Evolutionary conservation across 1,284 basidiomycete species (phyloP).

Genomic region (Ustilago bromivora): DNA sequence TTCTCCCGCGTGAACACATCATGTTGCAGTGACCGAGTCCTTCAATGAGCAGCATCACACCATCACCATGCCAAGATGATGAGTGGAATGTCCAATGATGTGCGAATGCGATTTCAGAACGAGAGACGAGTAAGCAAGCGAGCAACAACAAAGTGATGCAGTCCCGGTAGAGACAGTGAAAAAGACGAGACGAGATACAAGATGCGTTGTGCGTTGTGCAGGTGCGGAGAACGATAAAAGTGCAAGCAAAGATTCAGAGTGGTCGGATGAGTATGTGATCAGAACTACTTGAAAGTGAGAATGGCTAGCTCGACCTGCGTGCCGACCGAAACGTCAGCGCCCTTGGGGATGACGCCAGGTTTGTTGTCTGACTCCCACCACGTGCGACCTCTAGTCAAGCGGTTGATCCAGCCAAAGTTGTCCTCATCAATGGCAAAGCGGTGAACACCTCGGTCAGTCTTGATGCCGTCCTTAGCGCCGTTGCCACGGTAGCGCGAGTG

Average conservation of each 20-base stretch:
- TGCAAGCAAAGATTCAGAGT: background rate
- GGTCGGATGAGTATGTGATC: background rate
- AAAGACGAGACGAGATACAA: slow-evolving; percentile 11
- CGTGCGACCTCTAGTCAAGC: slow-evolving; percentile 28
- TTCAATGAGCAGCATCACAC: background rate
- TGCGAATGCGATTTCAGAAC: slow-evolving; percentile 3
- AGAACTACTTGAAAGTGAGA: slow-evolving; percentile 39
- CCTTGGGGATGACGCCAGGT: slow-evolving; percentile 20
- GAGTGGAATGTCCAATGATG: slow-evolving; percentile 2
- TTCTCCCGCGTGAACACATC: background rate
- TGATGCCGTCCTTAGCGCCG: slow-evolving; percentile 25
- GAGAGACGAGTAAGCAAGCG: background rate
- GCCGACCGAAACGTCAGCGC: slow-evolving; percentile 25
- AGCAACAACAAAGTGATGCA: background rate
- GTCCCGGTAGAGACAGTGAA: slow-evolving; percentile 6
- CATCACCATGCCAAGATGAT: background rate
- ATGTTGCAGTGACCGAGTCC: background rate
- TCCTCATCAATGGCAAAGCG: slow-evolving; percentile 46
- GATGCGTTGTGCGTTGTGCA: slow-evolving; percentile 11
- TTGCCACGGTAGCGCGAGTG: slow-evolving; percentile 43
- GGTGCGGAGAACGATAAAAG: slow-evolving; percentile 1
- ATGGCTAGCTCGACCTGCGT: slow-evolving; percentile 44
- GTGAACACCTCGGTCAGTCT: slow-evolving; percentile 19
- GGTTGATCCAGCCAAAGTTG: slow-evolving; percentile 50
- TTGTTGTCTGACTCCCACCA: slow-evolving; percentile 37